Evolutionary conservation across 176 grass and related monocot species (phyloP).

Genomic region (Oropetium thomaeum): DNA sequence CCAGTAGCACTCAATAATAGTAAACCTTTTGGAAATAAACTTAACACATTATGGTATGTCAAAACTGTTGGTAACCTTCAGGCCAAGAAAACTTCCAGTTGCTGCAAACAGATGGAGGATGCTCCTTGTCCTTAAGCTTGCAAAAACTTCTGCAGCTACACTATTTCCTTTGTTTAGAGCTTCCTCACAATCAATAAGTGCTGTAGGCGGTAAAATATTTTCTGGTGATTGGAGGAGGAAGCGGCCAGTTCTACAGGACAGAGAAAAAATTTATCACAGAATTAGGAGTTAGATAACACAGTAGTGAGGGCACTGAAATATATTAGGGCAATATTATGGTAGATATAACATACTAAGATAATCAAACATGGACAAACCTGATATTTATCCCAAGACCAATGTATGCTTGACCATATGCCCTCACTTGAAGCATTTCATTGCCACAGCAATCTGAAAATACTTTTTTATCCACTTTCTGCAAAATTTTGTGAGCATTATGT

Average conservation of each 20-base stretch:
- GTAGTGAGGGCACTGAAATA: background rate
- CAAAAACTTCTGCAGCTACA: constrained; percentile 62
- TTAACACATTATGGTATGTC: constrained; percentile 4
- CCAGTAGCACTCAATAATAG: background rate
- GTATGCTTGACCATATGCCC: constrained; percentile 87
- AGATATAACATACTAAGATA: background rate
- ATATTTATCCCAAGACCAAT: constrained; percentile 92
- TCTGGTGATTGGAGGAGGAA: constrained; percentile 87
- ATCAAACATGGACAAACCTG: constrained; percentile 51
- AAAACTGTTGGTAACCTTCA: constrained; percentile 61
- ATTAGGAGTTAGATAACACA: background rate
- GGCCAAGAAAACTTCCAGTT: constrained; percentile 76
- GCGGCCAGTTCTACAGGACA: constrained; percentile 58
- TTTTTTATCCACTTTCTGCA: constrained; percentile 47
- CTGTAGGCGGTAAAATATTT: constrained; percentile 63
- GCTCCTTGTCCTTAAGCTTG: constrained; percentile 85
- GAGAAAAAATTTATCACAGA: constrained; percentile 17
- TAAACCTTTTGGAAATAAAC: constrained; percentile 3
- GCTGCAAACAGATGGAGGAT: constrained; percentile 85
- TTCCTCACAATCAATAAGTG: constrained; percentile 64
- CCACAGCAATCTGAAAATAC: constrained; percentile 52
- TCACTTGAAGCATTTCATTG: constrained; percentile 92
- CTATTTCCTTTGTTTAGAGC: constrained; percentile 69
- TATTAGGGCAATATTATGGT: background rate
- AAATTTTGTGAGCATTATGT: constrained; percentile 27